A percentile compares a stretch with the other conserved stretches of the same genome.
These are phyloP conservation scores for Trypanosoma boissoni DNA, from an alignment of 208 protist species.

Conservation along the genomic window DNA sequence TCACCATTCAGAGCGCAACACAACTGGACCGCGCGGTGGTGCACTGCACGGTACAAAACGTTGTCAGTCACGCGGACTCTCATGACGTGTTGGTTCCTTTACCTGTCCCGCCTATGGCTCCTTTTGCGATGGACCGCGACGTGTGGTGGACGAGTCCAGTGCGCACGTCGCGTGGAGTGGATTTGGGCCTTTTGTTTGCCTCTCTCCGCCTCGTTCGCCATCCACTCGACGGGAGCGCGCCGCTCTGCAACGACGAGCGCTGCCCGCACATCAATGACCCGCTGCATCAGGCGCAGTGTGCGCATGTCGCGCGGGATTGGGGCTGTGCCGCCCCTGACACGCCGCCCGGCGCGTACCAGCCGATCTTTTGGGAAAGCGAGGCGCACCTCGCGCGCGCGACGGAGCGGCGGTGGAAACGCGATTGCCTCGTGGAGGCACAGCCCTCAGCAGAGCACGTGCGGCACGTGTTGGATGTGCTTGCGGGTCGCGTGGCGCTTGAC, in stretches of 20 bases:
- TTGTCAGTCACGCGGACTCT: conserved; percentile 33
- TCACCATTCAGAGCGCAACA: conserved; percentile 41
- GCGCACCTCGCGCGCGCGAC: conserved; percentile 52
- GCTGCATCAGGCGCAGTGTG: conserved; percentile 59
- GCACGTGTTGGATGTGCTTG: conserved; percentile 80
- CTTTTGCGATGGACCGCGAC: conserved; percentile 62
- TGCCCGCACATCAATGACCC: conserved; percentile 80
- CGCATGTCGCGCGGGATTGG: conserved; percentile 69
- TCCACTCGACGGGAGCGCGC: conserved; percentile 47
- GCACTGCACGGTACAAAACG: conserved; percentile 72
- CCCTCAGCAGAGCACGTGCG: conserved; percentile 75
- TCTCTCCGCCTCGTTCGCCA: conserved; percentile 53
- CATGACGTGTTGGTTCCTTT: conserved; percentile 56
- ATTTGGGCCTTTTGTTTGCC: conserved; percentile 65
- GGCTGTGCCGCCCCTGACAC: conserved; percentile 40
- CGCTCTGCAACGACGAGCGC: conserved; percentile 32
- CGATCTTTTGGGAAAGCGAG: conserved; percentile 72
- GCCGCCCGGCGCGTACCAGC: conserved; percentile 63
- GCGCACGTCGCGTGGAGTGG: conserved; percentile 47
- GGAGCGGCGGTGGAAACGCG: conserved; percentile 55
- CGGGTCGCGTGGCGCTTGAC: conserved; percentile 47
- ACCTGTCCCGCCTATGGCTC: conserved; percentile 51
- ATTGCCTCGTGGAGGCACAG: conserved; percentile 54
- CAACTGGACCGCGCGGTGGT: conserved; percentile 38
- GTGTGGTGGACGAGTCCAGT: conserved; percentile 68